Evolutionary conservation across 495 filamentous ascomycete species (phyloP), one percentile per base, ranked within the genome.

Genomic region (Penicillium steckii): DNA sequence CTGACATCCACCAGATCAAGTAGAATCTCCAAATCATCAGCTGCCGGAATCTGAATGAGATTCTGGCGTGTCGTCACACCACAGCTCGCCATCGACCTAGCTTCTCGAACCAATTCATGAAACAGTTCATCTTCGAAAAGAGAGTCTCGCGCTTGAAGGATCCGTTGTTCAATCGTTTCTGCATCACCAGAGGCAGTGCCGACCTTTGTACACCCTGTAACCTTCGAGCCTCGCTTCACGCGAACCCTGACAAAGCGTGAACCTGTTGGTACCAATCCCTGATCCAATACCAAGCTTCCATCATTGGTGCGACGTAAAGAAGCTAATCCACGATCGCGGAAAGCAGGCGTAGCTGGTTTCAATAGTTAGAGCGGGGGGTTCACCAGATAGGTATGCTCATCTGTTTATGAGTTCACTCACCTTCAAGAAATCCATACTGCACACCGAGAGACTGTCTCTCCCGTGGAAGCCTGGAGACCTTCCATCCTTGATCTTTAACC

Each of bases 61-160:
- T 80, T 82, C 24, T 80, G 78, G 23, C 77, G 73, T 4, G 83
- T 75, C 13, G 78, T 81, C 9, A 96, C 85, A 8, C 84, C 80
- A 19, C 84, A 81, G 35, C 79, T 80, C 8, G 82, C 76, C 30
- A 95, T 70, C 0, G 77, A 71, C 5, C 90, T 84, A 2, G 87
- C 85, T 70, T 99, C 95, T 9, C 88, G 80, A 42, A 85, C 83
- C 18, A 99, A 67, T 67, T 97, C 94, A 55, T 95, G 85, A 77
- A 91, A 95, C n/a, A 99, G 70, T 63, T 99, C 95, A 60, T 96
- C 86, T 47, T 92, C 88, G 62, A 89, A 97, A 1, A 95, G 76
- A 48, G 88, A 91, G 66, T 99, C 87, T 23, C 92, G 85, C 9
- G 91, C 90, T 56, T 90, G 85, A 15, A 86, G 78, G 38, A 97